phyloP scores from a whole-genome alignment of 352 stramenopile species.

The Pythium rhizo-oryzae region DNA sequence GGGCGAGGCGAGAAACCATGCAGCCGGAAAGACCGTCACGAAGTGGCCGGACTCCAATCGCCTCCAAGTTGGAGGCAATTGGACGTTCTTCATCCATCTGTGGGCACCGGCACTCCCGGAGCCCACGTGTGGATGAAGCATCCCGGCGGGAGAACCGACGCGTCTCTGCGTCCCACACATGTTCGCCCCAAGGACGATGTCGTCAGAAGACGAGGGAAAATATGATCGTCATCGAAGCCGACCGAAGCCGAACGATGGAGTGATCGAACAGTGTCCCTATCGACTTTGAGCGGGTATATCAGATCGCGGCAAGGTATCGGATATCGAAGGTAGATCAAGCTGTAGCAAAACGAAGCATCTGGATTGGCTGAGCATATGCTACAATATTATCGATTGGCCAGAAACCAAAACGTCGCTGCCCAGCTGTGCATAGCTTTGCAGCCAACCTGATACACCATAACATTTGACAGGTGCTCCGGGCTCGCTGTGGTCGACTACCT shows the following conservation, averaged over 20 bases:
- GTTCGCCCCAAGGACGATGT: neutral
- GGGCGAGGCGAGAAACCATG: too few species aligned
- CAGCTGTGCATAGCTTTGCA: too few species aligned
- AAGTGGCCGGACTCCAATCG: too few species aligned
- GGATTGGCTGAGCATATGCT: neutral
- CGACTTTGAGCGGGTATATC: neutral
- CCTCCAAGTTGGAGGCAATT: too few species aligned
- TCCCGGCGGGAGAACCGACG: too few species aligned
- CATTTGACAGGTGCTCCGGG: neutral
- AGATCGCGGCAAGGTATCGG: neutral
- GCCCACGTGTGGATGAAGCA: too few species aligned
- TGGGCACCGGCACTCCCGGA: too few species aligned
- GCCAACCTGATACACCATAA: neutral
- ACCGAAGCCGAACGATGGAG: neutral
- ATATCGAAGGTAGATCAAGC: neutral
- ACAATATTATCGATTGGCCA: neutral
- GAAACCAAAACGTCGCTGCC: too few species aligned
- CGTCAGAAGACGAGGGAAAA: neutral
- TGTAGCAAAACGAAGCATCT: neutral
- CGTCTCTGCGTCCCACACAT: neutral
- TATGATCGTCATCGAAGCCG: constrained; percentile 1
- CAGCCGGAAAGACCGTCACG: too few species aligned
- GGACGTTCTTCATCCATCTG: too few species aligned
- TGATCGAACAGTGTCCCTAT: neutral
- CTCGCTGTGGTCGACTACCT: too few species aligned